phyloP scores from a whole-genome alignment of 345 rosid genomes.

The Populus pruinosa region DNA sequence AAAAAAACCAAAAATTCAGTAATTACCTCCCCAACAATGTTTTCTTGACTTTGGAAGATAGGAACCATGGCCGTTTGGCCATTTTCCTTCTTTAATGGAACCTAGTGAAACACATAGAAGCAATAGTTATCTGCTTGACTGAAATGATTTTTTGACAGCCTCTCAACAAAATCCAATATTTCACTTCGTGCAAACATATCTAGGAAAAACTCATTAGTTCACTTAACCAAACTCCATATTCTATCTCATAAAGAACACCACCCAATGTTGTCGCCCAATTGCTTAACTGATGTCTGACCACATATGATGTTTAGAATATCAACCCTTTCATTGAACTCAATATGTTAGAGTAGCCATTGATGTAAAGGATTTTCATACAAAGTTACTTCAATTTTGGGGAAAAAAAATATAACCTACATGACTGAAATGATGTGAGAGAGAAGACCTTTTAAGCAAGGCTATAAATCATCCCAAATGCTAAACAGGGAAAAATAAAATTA shows the following conservation, averaged over 20 bases:
- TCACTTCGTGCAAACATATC: background rate
- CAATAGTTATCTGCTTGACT: background rate
- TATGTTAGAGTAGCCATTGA: background rate
- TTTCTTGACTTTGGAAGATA: conserved; percentile 56
- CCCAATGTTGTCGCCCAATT: background rate
- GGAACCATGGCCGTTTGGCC: conserved; percentile 48
- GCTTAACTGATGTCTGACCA: background rate
- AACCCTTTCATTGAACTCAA: background rate
- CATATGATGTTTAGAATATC: background rate
- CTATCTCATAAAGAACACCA: background rate
- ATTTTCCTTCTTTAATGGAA: conserved; percentile 53
- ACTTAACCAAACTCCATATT: background rate
- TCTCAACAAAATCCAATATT: background rate
- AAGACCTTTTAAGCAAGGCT: background rate
- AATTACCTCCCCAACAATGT: conserved; percentile 49
- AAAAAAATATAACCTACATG: background rate
- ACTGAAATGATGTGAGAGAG: background rate
- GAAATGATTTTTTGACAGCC: background rate
- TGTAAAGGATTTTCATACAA: background rate
- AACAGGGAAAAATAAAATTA: background rate
- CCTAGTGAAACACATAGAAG: conserved; percentile 23
- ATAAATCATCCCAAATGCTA: background rate
- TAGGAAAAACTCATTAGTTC: background rate
- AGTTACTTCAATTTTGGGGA: background rate
- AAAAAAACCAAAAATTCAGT: conserved; percentile 1